Base-by-base conservation (phyloP, 257 asterid species). In the Gentiana macrophylla region DNA sequence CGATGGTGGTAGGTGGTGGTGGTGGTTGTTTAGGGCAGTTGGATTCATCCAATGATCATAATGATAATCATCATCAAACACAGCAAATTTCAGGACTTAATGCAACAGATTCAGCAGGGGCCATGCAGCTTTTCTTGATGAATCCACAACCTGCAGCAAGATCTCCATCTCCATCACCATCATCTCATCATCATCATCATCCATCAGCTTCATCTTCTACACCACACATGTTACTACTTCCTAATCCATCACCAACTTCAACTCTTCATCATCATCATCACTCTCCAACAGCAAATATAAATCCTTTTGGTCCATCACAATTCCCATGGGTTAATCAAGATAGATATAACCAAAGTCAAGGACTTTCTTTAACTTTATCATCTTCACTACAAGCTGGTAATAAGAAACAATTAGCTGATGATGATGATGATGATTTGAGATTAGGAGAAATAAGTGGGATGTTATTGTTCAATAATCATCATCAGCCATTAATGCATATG, bases 81-180 rank as follows among this genome's bases (percentile, higher is more conserved):
- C 62, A 57, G 9, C 62, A 57, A 35, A 57, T 57, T 57, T 55
- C 60, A 12, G 56, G 78, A 58, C 77, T 80, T 56, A 74, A 77
- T 67, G 79, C 24, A 24, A 24, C 24, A 24, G 89, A 80, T 62
- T 75, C 85, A 37, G 86, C 94, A 2, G 85, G 86, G 6, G 95
- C 94, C 97, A 89, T 89, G 97, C 96, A 89, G 73, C 97, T 89
- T 69, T 89, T 89, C 50, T 73, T 80, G 12, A 84, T 82, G 94
- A 89, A 89, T 62, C 89, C 95, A 1, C 90, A 77, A 62, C 85
- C 74, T 50, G 65, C 79, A 66, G 63, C 80, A 64, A 84, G 88
- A 1, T 83, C 97, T 0, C 91, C 94, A 0, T 65, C 95, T 32
- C 77, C 89, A 6, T 70, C 81, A 37, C 46, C 46, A 24, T 24